Evolutionary conservation across 2,329 filamentous ascomycete species (phyloP), one percentile per base, ranked within the genome.

Genomic region (Aspergillus cejpii): DNA sequence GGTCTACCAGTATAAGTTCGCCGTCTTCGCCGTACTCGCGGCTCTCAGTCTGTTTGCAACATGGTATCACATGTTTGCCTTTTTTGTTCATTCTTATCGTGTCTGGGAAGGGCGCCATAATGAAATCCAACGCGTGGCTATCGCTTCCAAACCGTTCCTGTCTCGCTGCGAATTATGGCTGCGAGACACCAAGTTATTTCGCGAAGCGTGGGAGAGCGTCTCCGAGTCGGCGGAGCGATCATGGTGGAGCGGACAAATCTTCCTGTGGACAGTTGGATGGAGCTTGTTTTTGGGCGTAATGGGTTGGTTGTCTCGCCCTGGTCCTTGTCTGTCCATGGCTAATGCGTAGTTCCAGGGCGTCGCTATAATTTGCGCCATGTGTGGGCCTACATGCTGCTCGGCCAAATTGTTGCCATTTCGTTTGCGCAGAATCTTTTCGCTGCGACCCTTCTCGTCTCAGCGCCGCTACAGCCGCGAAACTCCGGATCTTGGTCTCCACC

Each of bases 381-480:
- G 1, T 74, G 76, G 60, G 73, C 76, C 1, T 83, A 81, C 52
- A 70, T 82, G 47, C 60, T 74, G 11, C 63, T 84, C n/a, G 74
- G 75, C 12, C 78, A 83, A 42, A 66, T 80, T 4, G 73, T 81
- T 42, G 78, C 74, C 44, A 64, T 84, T 8, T 80, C 78, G 0
- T 82, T 78, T 53, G 77, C 79, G 2, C 75, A 80, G 61, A 83
- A 80, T 52, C 63, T 84, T 23, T 84, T 84, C 65, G 81, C 54
- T 15, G 50, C 48, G 10, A 49, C 53, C 0, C 31, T 59, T 7
- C 29, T 48, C 12, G 56, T 56, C 7, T 58, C 56, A 0, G n/a
- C 40, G n/a, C 45, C 8, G 49, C 3, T 6, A 51, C 6, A n/a
- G n/a, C n/a, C 50, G 50, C 2, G 50, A 56, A 17, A 39, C 39